These are phyloP conservation scores for Withania somnifera DNA, from an alignment of 305 asterid species.

Conservation along the genomic window DNA sequence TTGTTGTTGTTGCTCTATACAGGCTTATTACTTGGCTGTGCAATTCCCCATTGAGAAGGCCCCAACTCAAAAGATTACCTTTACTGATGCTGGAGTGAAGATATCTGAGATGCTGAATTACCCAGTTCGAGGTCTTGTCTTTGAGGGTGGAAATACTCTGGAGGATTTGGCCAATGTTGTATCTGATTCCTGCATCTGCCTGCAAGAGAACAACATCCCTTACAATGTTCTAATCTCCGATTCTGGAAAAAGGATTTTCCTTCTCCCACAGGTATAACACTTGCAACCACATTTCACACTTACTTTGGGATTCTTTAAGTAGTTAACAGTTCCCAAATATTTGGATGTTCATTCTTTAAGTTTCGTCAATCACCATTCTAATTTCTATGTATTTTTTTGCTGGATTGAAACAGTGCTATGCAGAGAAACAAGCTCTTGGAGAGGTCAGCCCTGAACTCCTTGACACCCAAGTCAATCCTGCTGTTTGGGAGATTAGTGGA, in stretches of 20 bases:
- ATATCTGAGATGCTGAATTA: slow-evolving; percentile 57
- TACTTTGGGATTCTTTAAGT: background rate
- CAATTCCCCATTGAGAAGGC: slow-evolving; percentile 83
- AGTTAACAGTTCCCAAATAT: background rate
- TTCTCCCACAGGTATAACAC: slow-evolving; percentile 62
- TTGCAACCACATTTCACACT: background rate
- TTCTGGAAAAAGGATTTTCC: slow-evolving; percentile 66
- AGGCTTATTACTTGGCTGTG: slow-evolving; percentile 71
- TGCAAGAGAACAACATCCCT: slow-evolving; percentile 76
- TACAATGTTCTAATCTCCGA: slow-evolving; percentile 69
- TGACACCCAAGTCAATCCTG: slow-evolving; percentile 89
- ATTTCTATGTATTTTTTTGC: background rate
- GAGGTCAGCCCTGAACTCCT: slow-evolving; percentile 75
- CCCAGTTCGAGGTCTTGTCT: slow-evolving; percentile 73
- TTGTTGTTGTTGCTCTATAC: background rate
- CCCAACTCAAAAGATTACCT: slow-evolving; percentile 43
- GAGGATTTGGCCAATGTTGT: slow-evolving; percentile 50
- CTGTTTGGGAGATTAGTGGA: slow-evolving; percentile 95
- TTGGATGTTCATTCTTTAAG: background rate
- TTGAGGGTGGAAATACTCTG: slow-evolving; percentile 54
- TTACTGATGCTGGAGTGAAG: slow-evolving; percentile 39
- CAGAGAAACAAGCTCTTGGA: slow-evolving; percentile 89
- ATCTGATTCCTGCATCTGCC: slow-evolving; percentile 63
- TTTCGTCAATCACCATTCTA: background rate
- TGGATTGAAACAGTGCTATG: slow-evolving; percentile 51